Evolutionary conservation across 129 eudicot species (phyloP).

Genomic region (Deinandra increscens): DNA sequence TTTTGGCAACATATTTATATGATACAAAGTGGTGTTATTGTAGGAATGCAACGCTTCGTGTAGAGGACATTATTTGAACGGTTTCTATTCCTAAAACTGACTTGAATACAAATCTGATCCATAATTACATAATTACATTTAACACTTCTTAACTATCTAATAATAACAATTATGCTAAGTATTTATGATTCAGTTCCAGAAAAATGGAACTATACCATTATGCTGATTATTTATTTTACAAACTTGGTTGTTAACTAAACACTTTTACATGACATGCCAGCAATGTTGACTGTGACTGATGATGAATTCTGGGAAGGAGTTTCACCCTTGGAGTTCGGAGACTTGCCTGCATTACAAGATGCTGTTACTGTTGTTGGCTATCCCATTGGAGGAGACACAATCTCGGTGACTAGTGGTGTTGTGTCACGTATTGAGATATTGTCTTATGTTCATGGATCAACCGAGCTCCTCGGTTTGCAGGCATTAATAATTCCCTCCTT

Average conservation of each 20-base stretch:
- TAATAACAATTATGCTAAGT: too few relatives aligned
- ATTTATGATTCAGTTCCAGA: too few relatives aligned
- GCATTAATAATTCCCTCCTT: slow-evolving; percentile 18
- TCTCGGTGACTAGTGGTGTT: slow-evolving; percentile 67
- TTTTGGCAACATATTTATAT: too few relatives aligned
- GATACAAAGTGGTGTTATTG: too few relatives aligned
- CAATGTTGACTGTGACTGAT: slow-evolving; percentile 52
- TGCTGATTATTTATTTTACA: background rate
- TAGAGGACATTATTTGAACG: too few relatives aligned
- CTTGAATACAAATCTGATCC: too few relatives aligned
- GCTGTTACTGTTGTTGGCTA: slow-evolving; percentile 67
- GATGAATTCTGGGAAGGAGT: slow-evolving; percentile 68
- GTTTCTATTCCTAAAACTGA: too few relatives aligned
- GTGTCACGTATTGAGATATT: slow-evolving; percentile 64
- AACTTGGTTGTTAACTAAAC: background rate
- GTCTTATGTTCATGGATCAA: slow-evolving; percentile 66
- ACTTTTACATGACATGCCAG: slow-evolving; percentile 29
- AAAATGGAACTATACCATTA: background rate
- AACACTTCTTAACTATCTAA: too few relatives aligned
- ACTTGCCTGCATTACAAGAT: slow-evolving; percentile 61
- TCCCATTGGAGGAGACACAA: slow-evolving; percentile 65
- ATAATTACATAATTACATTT: too few relatives aligned
- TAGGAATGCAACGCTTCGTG: too few relatives aligned
- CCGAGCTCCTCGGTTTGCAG: slow-evolving; percentile 75
- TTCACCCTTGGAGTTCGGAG: slow-evolving; percentile 58